Conservation (phyloP, 805 yeast genomes). For the Kazachstania viticola region DNA sequence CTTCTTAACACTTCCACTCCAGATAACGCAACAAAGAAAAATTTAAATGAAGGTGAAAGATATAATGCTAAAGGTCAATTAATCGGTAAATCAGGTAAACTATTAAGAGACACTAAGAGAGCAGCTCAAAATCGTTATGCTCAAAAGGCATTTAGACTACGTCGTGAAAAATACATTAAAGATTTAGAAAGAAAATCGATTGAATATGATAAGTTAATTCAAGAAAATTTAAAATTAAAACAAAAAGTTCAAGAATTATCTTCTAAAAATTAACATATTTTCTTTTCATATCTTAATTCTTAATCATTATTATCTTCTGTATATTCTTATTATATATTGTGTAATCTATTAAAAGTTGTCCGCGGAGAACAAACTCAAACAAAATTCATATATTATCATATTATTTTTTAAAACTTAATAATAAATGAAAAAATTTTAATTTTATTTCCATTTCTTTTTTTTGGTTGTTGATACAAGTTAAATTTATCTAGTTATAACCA, state of each 20-base stretch:
- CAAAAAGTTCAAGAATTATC: conserved; percentile 8
- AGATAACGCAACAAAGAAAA: background rate
- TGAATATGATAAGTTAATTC: conserved; percentile 50
- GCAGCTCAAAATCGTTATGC: conserved; percentile 90
- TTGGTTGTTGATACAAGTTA: too few species aligned
- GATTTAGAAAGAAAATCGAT: conserved; percentile 64
- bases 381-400: too few species aligned
- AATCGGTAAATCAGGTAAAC: conserved; percentile 20
- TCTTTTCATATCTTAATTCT: too few species aligned
- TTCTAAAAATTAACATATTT: too few species aligned
- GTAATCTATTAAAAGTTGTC: too few species aligned
- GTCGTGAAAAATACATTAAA: conserved; percentile 71
- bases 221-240: conserved; percentile 53
- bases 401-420: too few species aligned
- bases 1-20: too few species aligned
- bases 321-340: too few species aligned
- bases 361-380: too few species aligned
- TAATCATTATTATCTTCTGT: too few species aligned
- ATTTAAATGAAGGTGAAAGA: conserved; percentile 8
- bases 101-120: conserved; percentile 47
- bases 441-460: background rate
- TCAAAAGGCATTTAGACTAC: conserved; percentile 79
- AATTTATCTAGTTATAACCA: conserved; percentile 32
- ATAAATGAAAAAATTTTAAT: background rate
- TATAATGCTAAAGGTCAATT: conserved; percentile 13